Base-by-base conservation (phyloP, 106 monocot species). In the Dendrobium huoshanense region DNA sequence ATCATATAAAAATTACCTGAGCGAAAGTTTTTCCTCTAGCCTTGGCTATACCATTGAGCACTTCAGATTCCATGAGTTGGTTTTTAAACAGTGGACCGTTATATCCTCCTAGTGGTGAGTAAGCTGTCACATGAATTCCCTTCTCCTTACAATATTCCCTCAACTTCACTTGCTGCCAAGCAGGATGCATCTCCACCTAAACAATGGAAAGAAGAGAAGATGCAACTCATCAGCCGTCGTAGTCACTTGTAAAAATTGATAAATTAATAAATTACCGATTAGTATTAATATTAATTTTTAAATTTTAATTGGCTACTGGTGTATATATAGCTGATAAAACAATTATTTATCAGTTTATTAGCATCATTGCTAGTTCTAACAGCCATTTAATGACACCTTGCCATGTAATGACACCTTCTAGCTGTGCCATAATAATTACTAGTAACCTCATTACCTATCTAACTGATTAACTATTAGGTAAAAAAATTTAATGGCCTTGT, bases 151-250 rank as follows among this genome's bases (percentile, higher is more conserved):
- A 88, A 8, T 67, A 91, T 40, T 88, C 77, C 47, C 75, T 83
- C 67, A 91, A 44, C 54, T 83, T 84, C 51, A 31, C 67, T 67
- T 91, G 91, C 54, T 91, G 88, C 88, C 91, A 91, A 18, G 74
- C 1, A 25, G 77, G 72, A 73, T 88, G 78, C 85, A 91, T 87
- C 79, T 87, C 91, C 78, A 88, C 86, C 91, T 91, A 51, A 51
- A 15, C 13, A 51, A 51, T 51, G 51, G 15, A 51, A 51, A 51
- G 51, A 51, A 2, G 51, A 15, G 15, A 51, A 51, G 1, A 13
- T 13, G 15, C 15, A 15, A 51, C 13, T 13, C 13, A 51, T 51
- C 51, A 51, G 13, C 13, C 10, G 51, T 51, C 13, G 51, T 13
- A 13, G 5, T 65, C 22, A 24, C 24, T 65, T 65, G 5, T 24